Conservation (phyloP, 2,329 filamentous ascomycete species). For the Neonectria neomacrospora region DNA sequence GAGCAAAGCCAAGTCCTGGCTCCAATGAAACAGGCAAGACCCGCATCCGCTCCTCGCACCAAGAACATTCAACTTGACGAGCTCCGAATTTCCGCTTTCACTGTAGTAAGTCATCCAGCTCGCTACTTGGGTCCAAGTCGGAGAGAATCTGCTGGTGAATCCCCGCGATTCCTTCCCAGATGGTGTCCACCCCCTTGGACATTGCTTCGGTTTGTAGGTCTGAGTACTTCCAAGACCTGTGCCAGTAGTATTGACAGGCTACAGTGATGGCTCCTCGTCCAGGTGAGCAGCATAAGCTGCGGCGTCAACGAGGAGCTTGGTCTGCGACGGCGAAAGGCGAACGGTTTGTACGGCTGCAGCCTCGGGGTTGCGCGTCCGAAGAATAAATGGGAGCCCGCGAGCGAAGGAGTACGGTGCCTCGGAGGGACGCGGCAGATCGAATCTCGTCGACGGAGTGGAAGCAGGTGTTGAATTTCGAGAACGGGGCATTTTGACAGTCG, state of each 20-base stretch:
- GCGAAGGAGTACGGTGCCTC: not conserved
- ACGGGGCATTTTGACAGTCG: not conserved
- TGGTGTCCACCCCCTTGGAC: slow-evolving; percentile 3
- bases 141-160: slow-evolving; percentile 21
- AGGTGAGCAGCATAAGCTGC: slow-evolving; percentile 54
- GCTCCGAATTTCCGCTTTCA: slow-evolving; percentile 33
- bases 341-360: not conserved
- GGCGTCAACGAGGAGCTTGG: not conserved
- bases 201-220: slow-evolving; percentile 20
- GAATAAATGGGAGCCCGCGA: not conserved
- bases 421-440: not conserved
- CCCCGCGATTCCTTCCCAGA: slow-evolving; percentile 14
- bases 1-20: slow-evolving; percentile 33
- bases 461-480: not conserved
- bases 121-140: slow-evolving; percentile 20
- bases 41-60: slow-evolving; percentile 57
- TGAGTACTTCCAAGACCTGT: slow-evolving; percentile 48
- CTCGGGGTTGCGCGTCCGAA: not conserved
- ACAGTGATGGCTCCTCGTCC: slow-evolving; percentile 46
- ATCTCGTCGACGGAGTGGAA: not conserved
- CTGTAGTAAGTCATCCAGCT: slow-evolving; percentile 45
- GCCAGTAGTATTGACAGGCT: slow-evolving; percentile 56
- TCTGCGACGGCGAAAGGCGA: not conserved
- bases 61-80: slow-evolving; percentile 60
- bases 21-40: slow-evolving; percentile 59